A percentile compares a stretch with the other conserved stretches of the same genome.
Conservation (phyloP, 1,284 basidiomycete genomes). For the Microbotryomycetes sp. region DNA sequence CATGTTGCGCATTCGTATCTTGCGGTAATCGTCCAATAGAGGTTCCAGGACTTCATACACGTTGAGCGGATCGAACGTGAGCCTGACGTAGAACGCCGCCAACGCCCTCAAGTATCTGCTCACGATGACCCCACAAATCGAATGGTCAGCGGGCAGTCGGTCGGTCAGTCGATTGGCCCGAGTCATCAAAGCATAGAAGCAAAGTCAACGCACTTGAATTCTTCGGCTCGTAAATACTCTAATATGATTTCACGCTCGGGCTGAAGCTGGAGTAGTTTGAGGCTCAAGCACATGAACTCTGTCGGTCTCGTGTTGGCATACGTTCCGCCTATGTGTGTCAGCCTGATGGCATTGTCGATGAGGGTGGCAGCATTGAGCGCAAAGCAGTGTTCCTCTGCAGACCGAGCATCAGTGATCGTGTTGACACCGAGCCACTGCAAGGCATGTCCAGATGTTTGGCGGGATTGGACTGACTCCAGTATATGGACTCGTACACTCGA, state of each 20-base stretch:
- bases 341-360: slow-evolving; percentile 82
- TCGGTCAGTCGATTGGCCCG: neutral
- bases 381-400: slow-evolving; percentile 37
- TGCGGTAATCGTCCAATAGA: slow-evolving; percentile 84
- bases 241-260: slow-evolving; percentile 93
- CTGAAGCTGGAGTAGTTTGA: slow-evolving; percentile 94
- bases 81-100: slow-evolving; percentile 86
- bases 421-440: too few relatives aligned
- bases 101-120: slow-evolving; percentile 83
- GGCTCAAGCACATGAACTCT: slow-evolving; percentile 79
- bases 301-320: slow-evolving; percentile 83
- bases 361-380: slow-evolving; percentile 67
- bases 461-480: slow-evolving; percentile 64
- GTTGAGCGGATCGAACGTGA: slow-evolving; percentile 83
- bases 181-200: neutral
- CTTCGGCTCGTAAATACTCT: slow-evolving; percentile 88
- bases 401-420: neutral
- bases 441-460: neutral
- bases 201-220: slow-evolving; percentile 75
- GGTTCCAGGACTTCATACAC: slow-evolving; percentile 92
- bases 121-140: neutral
- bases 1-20: slow-evolving; percentile 72
- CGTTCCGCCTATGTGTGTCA: slow-evolving; percentile 82
- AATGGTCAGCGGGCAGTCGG: neutral
- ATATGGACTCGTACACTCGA: slow-evolving; percentile 89